These are phyloP conservation scores for Litchi chinensis DNA, from an alignment of 345 rosid genomes.

Conservation along the genomic window DNA sequence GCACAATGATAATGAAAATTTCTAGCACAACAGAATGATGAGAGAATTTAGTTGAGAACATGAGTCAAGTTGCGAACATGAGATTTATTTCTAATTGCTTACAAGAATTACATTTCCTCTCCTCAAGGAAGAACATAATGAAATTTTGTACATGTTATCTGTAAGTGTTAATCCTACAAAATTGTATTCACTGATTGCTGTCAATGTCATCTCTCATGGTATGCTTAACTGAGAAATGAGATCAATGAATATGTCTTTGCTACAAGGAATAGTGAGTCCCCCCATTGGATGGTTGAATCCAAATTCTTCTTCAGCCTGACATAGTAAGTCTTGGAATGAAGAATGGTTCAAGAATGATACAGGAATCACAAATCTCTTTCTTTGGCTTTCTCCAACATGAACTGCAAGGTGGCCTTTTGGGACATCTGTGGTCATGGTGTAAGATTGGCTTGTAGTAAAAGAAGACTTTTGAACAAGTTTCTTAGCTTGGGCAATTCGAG, in stretches of 20 bases:
- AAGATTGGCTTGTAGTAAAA: neutral
- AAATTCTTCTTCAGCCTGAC: conserved; percentile 40
- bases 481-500: neutral
- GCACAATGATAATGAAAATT: neutral
- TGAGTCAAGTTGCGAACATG: neutral
- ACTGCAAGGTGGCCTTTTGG: conserved; percentile 24
- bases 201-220: neutral
- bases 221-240: conserved; percentile 33
- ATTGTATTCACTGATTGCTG: neutral
- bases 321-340: conserved; percentile 39
- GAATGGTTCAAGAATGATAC: conserved; percentile 39
- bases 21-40: neutral
- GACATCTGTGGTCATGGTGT: neutral
- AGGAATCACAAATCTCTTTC: conserved; percentile 33
- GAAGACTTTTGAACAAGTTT: conserved; percentile 6
- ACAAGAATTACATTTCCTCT: neutral
- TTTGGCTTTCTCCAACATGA: conserved; percentile 27
- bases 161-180: neutral
- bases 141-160: neutral
- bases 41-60: neutral
- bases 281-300: conserved; percentile 45
- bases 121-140: neutral
- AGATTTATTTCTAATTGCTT: neutral
- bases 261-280: conserved; percentile 41
- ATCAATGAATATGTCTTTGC: conserved; percentile 32